Percentiles rank a stretch among this genome's conserved stretches.
Evolutionary conservation across 441 rosid species (phyloP).

Genomic region (Kokia cookei): DNA sequence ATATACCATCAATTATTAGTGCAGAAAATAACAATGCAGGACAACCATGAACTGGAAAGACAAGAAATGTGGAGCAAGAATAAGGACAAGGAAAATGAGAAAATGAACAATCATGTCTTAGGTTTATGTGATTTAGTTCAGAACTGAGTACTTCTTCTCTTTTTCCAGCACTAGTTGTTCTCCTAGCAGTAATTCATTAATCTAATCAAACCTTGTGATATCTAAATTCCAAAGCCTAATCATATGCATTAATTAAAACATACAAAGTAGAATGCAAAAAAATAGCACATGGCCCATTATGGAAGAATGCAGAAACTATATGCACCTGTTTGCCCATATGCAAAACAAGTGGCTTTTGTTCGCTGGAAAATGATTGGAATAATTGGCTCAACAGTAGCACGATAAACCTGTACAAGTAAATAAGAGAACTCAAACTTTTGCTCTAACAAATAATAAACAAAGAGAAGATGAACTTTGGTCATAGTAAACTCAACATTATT

Average conservation of each 20-base stretch:
- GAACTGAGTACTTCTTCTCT: neutral
- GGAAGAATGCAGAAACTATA: neutral
- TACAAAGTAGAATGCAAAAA: neutral
- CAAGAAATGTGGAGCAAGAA: neutral
- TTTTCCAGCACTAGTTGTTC: neutral
- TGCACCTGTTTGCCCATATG: constrained; percentile 99
- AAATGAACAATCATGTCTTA: neutral
- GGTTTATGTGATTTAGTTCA: neutral
- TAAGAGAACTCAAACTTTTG: constrained; percentile 1
- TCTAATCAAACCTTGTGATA: neutral
- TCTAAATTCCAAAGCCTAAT: neutral
- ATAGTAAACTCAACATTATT: neutral
- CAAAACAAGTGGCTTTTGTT: constrained; percentile 99
- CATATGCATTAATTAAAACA: neutral
- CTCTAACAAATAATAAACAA: constrained; percentile 3
- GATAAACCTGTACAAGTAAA: constrained; percentile 67
- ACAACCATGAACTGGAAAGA: neutral
- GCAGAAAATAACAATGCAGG: neutral
- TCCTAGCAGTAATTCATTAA: neutral
- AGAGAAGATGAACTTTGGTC: neutral
- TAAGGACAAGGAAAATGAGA: neutral
- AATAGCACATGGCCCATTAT: neutral
- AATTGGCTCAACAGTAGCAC: constrained; percentile 86
- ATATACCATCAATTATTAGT: neutral
- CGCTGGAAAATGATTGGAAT: constrained; percentile 89